phyloP scores from a whole-genome alignment of 2,329 filamentous ascomycete species.

The Periconia sp. region DNA sequence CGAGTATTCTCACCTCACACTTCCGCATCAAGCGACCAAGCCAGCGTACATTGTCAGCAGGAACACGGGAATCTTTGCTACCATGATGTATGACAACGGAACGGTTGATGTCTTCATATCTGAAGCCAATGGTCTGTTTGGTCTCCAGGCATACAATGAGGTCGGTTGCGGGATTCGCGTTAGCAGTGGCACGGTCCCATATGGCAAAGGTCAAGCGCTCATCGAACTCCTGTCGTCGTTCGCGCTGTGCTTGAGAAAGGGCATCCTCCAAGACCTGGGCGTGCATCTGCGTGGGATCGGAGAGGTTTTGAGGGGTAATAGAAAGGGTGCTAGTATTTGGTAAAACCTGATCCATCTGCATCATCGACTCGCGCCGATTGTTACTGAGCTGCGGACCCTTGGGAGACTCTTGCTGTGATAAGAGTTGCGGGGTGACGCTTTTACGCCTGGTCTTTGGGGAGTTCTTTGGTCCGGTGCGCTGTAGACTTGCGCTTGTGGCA shows the following conservation, averaged over 20 bases:
- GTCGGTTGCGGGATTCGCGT: slow-evolving; percentile 92
- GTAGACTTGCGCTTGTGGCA: slow-evolving; percentile 80
- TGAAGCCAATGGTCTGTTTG: slow-evolving; percentile 87
- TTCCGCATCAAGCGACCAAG: slow-evolving; percentile 89
- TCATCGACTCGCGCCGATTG: slow-evolving; percentile 49
- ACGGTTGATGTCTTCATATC: slow-evolving; percentile 93
- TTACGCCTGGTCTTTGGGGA: slow-evolving; percentile 38
- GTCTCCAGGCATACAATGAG: slow-evolving; percentile 90
- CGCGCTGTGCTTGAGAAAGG: slow-evolving; percentile 66
- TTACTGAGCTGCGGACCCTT: slow-evolving; percentile 26
- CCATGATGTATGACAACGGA: slow-evolving; percentile 94
- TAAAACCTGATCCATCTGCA: slow-evolving; percentile 52
- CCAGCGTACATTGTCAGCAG: slow-evolving; percentile 94
- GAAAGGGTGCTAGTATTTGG: slow-evolving; percentile 42
- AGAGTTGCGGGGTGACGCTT: slow-evolving; percentile 21
- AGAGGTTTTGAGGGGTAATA: slow-evolving; percentile 24
- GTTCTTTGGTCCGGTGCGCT: slow-evolving; percentile 56
- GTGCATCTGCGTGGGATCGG: slow-evolving; percentile 35
- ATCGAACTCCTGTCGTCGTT: slow-evolving; percentile 77
- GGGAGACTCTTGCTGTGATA: slow-evolving; percentile 6
- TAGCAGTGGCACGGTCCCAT: slow-evolving; percentile 88
- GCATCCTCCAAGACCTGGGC: slow-evolving; percentile 48
- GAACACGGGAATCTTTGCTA: slow-evolving; percentile 84
- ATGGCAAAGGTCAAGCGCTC: slow-evolving; percentile 86
- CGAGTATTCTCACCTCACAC: slow-evolving; percentile 87